Conservation (phyloP, 805 yeast genomes). For the Lipomyces anomalus region DNA sequence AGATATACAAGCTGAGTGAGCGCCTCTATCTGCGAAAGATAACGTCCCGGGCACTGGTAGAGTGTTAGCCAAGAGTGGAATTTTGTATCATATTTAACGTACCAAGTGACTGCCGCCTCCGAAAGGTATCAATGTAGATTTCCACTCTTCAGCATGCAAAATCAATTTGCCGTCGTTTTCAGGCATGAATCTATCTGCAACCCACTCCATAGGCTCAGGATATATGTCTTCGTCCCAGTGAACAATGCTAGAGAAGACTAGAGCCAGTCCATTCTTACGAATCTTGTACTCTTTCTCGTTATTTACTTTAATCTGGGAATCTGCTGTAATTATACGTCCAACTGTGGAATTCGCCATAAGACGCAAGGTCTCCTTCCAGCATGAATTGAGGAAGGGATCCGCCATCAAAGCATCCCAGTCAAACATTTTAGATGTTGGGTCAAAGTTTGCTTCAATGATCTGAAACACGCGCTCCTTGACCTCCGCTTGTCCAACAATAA, state of each 20-base stretch:
- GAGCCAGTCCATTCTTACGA: constrained; percentile 12
- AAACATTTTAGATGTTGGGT: constrained; percentile 1
- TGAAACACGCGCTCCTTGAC: constrained; percentile 1
- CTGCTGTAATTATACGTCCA: constrained; percentile 7
- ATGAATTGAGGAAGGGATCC: constrained; percentile 8
- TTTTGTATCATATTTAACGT: too few species aligned
- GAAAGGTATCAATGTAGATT: constrained; percentile 9
- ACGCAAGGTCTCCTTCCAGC: constrained; percentile 20
- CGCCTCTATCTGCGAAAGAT: constrained; percentile 15
- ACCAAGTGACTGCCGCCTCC: constrained; percentile 18
- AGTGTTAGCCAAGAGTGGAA: neutral
- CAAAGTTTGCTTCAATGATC: constrained; percentile 6
- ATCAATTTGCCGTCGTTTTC: constrained; percentile 5
- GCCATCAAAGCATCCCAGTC: constrained; percentile 13
- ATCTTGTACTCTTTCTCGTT: constrained; percentile 3
- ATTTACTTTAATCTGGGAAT: constrained; percentile 9
- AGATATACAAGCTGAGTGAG: constrained; percentile 13
- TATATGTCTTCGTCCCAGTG: constrained; percentile 19
- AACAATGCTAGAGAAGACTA: constrained; percentile 9
- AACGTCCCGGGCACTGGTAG: constrained; percentile 17
- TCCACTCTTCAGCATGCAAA: constrained; percentile 4
- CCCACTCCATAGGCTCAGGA: constrained; percentile 20
- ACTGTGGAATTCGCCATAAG: constrained; percentile 5
- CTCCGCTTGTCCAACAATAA: constrained; percentile 4
- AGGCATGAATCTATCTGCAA: constrained; percentile 10